phyloP scores from a whole-genome alignment of 1,284 basidiomycete species.

The Boletus smithii region DNA sequence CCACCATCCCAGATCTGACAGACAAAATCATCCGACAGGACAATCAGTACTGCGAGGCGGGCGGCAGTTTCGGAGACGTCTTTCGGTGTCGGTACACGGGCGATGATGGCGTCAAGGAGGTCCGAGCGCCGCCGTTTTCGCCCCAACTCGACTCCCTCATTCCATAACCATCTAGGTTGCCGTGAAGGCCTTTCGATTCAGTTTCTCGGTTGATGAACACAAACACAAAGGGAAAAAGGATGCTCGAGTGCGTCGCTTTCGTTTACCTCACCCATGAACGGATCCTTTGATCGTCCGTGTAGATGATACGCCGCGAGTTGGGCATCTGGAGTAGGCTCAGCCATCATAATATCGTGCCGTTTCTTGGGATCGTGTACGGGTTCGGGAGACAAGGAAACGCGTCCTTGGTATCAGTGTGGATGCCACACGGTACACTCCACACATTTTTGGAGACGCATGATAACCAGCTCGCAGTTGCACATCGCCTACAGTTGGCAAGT shows the following conservation, averaged over 20 bases:
- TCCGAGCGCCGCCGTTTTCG: not conserved
- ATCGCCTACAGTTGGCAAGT: slow-evolving; percentile 5
- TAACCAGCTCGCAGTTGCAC: not conserved
- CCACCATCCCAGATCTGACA: not conserved
- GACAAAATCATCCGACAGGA: not conserved
- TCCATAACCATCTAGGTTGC: slow-evolving; percentile 10
- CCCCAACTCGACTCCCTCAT: not conserved
- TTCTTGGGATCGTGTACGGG: slow-evolving; percentile 12
- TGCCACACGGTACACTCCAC: slow-evolving; percentile 13
- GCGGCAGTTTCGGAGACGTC: slow-evolving; percentile 13
- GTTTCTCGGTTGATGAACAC: slow-evolving; percentile 1
- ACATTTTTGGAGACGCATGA: slow-evolving; percentile 1
- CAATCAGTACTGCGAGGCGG: not conserved
- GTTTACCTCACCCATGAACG: no score
- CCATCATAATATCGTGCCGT: slow-evolving; percentile 17
- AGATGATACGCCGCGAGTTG: slow-evolving; percentile 18
- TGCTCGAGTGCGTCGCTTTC: slow-evolving; percentile 1
- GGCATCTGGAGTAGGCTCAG: slow-evolving; percentile 11
- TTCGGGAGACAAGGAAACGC: slow-evolving; percentile 11
- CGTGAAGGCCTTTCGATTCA: slow-evolving; percentile 17
- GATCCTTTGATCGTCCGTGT: not conserved
- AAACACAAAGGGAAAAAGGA: not conserved
- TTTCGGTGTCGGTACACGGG: slow-evolving; percentile 8
- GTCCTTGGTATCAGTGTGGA: slow-evolving; percentile 20
- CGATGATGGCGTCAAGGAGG: slow-evolving; percentile 1